A percentile compares a stretch with the other conserved stretches of the same genome.
Conservation (phyloP, 2,329 filamentous ascomycete genomes). For the Ophiocordyceps polyrhachis-furcata region DNA sequence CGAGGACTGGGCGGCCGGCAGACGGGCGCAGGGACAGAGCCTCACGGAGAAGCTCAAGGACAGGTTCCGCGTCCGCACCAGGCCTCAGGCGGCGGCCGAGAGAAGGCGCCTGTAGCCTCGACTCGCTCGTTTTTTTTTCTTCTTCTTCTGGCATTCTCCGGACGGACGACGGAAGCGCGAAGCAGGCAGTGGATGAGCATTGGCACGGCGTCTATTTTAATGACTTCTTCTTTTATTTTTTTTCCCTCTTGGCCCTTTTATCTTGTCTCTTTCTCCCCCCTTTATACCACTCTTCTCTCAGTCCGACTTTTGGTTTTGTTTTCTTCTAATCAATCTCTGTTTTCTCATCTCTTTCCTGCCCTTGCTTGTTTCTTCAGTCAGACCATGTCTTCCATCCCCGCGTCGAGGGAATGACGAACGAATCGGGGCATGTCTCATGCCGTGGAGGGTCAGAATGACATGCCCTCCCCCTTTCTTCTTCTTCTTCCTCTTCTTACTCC, state of each 20-base stretch:
- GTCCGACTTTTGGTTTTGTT: too few species aligned
- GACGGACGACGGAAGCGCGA: background rate
- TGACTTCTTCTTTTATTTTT: background rate
- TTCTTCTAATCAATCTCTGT: background rate
- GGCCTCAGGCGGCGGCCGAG: slow-evolving; percentile 16
- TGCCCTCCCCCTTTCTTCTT: too few species aligned
- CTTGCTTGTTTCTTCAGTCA: background rate
- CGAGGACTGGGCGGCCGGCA: slow-evolving; percentile 5
- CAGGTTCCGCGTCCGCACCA: slow-evolving; percentile 32
- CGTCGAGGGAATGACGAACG: too few species aligned
- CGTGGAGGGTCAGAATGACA: too few species aligned
- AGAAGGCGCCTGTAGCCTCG: background rate
- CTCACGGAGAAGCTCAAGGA: slow-evolving; percentile 32
- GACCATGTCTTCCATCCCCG: too few species aligned
- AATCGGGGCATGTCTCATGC: too few species aligned
- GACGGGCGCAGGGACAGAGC: slow-evolving; percentile 20
- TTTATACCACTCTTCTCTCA: too few species aligned
- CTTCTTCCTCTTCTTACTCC: too few species aligned
- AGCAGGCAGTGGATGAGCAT: background rate
- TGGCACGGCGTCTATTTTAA: slow-evolving; percentile 1
- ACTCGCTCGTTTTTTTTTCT: background rate
- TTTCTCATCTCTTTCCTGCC: background rate
- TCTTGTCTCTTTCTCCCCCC: background rate
- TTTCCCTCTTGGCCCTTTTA: background rate
- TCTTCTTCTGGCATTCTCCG: background rate